phyloP scores from a whole-genome alignment of 192 early-diverging fungal species.

The Mortierella alpina region DNA sequence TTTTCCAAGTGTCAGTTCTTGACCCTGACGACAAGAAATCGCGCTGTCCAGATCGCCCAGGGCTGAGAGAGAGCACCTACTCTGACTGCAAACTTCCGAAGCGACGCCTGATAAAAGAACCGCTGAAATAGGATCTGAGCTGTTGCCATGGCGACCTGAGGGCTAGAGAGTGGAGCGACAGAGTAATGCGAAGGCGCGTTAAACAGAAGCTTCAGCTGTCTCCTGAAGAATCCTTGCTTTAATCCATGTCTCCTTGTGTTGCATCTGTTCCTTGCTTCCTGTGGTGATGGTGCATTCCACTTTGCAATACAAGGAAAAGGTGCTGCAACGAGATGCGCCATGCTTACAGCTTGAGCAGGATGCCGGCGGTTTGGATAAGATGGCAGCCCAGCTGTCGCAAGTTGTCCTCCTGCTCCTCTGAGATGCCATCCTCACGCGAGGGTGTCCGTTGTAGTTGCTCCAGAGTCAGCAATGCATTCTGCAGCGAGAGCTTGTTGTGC shows the following conservation, averaged over 20 bases:
- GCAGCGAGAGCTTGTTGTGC: conserved; percentile 70
- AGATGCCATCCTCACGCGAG: conserved; percentile 69
- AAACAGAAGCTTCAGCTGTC: no score
- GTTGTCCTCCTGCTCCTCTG: conserved; percentile 75
- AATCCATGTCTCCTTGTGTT: neutral
- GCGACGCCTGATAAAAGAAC: conserved; percentile 86
- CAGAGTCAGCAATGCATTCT: conserved; percentile 80
- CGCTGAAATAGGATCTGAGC: conserved; percentile 95
- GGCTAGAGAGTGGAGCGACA: conserved; percentile 63
- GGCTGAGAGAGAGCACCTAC: conserved; percentile 47
- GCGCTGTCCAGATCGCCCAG: no score
- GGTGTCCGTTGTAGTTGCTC: conserved; percentile 78
- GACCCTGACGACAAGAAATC: neutral
- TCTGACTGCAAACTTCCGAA: conserved; percentile 76
- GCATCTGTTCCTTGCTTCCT: neutral
- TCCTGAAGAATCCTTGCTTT: no score
- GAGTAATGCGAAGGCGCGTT: neutral
- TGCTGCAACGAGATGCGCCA: neutral
- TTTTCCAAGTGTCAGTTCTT: neutral
- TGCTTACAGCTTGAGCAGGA: conserved; percentile 78
- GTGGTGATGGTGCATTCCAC: neutral
- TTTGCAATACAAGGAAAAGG: neutral
- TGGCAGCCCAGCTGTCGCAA: conserved; percentile 83
- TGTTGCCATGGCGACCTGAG: conserved; percentile 95
- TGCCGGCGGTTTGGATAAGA: conserved; percentile 86